These are phyloP conservation scores for Rhodocollybia butyracea DNA, from an alignment of 768 basidiomycete species.

Conservation along the genomic window DNA sequence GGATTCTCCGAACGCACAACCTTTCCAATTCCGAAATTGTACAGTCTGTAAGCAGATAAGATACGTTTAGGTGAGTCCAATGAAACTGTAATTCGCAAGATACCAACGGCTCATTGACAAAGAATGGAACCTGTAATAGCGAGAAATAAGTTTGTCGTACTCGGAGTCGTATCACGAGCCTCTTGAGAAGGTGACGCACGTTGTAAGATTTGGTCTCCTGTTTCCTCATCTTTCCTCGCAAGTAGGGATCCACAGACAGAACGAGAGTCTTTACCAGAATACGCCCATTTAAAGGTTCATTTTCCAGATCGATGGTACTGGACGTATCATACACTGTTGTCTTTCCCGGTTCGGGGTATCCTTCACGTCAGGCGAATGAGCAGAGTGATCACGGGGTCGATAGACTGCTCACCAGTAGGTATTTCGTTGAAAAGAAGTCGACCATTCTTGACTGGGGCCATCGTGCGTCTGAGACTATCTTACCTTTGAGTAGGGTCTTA, in stretches of 20 bases:
- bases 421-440: conserved; percentile 25
- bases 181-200: not conserved
- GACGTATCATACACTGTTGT: conserved; percentile 26
- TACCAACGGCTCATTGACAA: conserved; percentile 14
- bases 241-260: conserved; percentile 34
- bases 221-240: conserved; percentile 26
- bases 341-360: conserved; percentile 21
- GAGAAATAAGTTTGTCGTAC: not conserved
- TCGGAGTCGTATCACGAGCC: too few species aligned
- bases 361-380: not conserved
- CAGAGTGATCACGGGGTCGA: not conserved
- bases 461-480: not conserved
- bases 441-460: conserved; percentile 17
- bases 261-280: conserved; percentile 32
- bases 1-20: conserved; percentile 15
- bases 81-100: too few species aligned
- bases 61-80: not conserved
- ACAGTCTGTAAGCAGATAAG: conserved; percentile 6
- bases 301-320: conserved; percentile 32
- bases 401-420: conserved; percentile 13
- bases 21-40: conserved; percentile 14
- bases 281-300: conserved; percentile 21
- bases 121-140: conserved; percentile 2
- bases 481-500: too few species aligned
- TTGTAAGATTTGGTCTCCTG: conserved; percentile 14